Conservation (phyloP, 371 early-diverging fungal genomes). For the Apophysomyces trapeziformis region DNA sequence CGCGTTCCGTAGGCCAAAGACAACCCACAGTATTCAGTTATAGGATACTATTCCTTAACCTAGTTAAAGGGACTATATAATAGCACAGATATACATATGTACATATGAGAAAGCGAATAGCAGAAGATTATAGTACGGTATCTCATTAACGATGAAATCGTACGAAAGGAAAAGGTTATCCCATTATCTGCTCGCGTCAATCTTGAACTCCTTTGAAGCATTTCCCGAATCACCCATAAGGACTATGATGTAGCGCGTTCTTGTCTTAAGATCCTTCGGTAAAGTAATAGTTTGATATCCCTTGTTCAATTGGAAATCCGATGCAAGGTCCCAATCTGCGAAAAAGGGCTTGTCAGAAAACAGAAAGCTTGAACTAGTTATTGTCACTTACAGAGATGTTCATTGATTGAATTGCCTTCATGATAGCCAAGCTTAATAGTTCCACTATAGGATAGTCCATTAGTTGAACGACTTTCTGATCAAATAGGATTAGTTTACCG, state of each 20-base stretch:
- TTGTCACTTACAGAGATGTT: slow-evolving; percentile 36
- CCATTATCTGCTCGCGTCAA: slow-evolving; percentile 9
- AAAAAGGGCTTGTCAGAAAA: not conserved
- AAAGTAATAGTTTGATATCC: slow-evolving; percentile 36
- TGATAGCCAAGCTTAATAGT: slow-evolving; percentile 44
- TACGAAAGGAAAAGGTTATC: not conserved
- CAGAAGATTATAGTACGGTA: no score
- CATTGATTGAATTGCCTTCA: slow-evolving; percentile 31
- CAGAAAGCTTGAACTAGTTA: not conserved
- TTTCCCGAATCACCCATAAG: slow-evolving; percentile 55
- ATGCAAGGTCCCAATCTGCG: slow-evolving; percentile 33
- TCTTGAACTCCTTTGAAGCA: slow-evolving; percentile 46
- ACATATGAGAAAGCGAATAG: no score
- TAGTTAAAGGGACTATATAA: not conserved
- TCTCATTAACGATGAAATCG: no score
- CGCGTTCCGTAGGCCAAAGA: not conserved
- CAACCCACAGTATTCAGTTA: not conserved
- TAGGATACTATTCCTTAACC: not conserved
- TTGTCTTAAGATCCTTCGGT: slow-evolving; percentile 39
- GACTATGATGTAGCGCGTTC: slow-evolving; percentile 40
- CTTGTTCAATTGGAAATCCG: slow-evolving; percentile 34
- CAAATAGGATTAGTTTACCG: slow-evolving; percentile 12
- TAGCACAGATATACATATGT: no score
- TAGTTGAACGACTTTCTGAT: not conserved
- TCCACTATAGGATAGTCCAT: slow-evolving; percentile 18